These are phyloP conservation scores for Halophytophthora polymorphica DNA, from an alignment of 352 stramenopile genomes.

Conservation along the genomic window DNA sequence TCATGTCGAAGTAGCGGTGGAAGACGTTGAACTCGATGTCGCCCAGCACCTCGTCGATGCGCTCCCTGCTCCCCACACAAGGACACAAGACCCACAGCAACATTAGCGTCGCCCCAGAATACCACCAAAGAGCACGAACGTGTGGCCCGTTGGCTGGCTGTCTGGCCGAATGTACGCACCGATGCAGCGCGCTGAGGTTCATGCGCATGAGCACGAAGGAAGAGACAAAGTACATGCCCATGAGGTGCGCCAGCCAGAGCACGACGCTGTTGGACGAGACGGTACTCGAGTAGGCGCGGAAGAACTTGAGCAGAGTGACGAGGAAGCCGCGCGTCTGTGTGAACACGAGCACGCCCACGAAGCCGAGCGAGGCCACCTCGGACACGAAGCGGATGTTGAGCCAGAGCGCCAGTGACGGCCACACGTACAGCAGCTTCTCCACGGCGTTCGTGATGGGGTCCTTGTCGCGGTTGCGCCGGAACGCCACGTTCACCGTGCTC, in stretches of 20 bases:
- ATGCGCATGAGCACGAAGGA: conserved; percentile 88
- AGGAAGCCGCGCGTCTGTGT: conserved; percentile 80
- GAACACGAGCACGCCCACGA: conserved; percentile 83
- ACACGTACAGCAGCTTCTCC: conserved; percentile 82
- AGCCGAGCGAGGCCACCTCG: conserved; percentile 68
- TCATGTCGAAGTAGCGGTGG: conserved; percentile 82
- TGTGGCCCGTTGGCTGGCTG: too few species aligned
- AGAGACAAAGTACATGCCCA: conserved; percentile 89
- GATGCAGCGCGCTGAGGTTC: conserved; percentile 71
- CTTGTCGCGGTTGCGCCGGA: conserved; percentile 75
- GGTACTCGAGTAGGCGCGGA: conserved; percentile 76
- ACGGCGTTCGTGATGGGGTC: conserved; percentile 79
- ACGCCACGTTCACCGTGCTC: conserved; percentile 81
- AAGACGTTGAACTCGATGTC: conserved; percentile 86
- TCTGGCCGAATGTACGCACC: conserved; percentile 48
- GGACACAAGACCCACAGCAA: background rate
- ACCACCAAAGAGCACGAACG: too few species aligned
- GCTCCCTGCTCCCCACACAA: conserved; percentile 30
- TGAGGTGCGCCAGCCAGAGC: conserved; percentile 78
- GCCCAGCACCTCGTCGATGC: conserved; percentile 80
- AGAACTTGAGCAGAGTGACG: conserved; percentile 75
- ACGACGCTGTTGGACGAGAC: conserved; percentile 83
- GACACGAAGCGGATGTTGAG: conserved; percentile 81
- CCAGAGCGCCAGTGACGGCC: conserved; percentile 67
- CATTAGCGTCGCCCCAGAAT: too few species aligned